Conservation (phyloP, 2,329 filamentous ascomycete species). For the Trichoderma arundinaceum region DNA sequence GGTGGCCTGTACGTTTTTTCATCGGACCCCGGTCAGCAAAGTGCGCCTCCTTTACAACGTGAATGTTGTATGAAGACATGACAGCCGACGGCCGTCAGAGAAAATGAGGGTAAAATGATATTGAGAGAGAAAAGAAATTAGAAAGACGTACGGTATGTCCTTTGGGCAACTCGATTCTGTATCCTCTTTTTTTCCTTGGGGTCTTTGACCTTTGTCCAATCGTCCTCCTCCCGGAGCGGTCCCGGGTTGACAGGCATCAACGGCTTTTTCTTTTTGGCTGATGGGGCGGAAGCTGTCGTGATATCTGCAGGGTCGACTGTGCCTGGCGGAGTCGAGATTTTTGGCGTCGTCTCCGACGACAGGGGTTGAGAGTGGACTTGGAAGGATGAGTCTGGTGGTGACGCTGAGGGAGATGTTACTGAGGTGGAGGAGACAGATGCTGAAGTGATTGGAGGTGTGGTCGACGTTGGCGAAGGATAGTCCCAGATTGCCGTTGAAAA, state of each 20-base stretch:
- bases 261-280: constrained; percentile 30
- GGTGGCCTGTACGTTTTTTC: constrained; percentile 36
- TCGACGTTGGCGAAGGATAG: constrained; percentile 20
- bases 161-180: constrained; percentile 43
- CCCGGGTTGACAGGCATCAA: constrained; percentile 23
- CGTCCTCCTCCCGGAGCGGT: constrained; percentile 38
- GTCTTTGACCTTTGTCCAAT: constrained; percentile 41
- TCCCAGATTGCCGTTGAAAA: constrained; percentile 30
- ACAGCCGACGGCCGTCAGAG: not conserved
- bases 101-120: not conserved
- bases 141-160: constrained; percentile 42
- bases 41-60: not conserved
- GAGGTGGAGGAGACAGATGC: constrained; percentile 21
- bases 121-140: not conserved
- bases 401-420: constrained; percentile 19
- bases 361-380: constrained; percentile 1
- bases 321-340: constrained; percentile 12
- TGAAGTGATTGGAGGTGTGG: constrained; percentile 22
- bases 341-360: not conserved
- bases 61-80: not conserved
- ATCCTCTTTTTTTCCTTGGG: constrained; percentile 44
- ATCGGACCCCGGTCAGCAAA: not conserved
- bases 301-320: constrained; percentile 18
- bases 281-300: constrained; percentile 10
- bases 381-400: constrained; percentile 18